A percentile compares a stretch with the other conserved stretches of the same genome.
Evolutionary conservation across 495 filamentous ascomycete genomes (phyloP).

Genomic region (Penicillium daleae): DNA sequence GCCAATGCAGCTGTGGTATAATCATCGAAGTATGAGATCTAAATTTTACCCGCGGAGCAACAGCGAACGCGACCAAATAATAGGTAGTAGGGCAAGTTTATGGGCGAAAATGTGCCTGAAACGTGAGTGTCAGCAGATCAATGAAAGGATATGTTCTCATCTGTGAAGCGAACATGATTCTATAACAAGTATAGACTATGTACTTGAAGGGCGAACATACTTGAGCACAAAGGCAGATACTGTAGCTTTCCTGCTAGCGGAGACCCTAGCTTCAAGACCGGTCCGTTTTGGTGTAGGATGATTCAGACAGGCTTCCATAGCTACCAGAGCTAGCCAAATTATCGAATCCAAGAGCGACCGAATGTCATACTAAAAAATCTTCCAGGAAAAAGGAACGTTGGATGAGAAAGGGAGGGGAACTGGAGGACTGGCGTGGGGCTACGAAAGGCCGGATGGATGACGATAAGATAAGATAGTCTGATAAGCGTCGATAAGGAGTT

Average conservation of each 20-base stretch:
- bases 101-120: neutral
- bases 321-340: neutral
- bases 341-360: too few species aligned
- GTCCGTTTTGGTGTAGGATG: neutral
- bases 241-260: neutral
- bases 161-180: neutral
- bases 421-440: neutral
- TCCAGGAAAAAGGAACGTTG: neutral
- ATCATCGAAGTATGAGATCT: neutral
- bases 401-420: neutral
- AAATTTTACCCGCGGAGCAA: neutral
- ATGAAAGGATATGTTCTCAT: neutral
- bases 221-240: neutral
- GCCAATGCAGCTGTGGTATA: neutral
- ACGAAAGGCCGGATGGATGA: neutral
- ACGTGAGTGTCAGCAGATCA: neutral
- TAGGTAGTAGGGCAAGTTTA: neutral
- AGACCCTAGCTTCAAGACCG: too few species aligned
- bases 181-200: neutral
- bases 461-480: slow-evolving; percentile 1
- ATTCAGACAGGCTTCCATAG: neutral
- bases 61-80: neutral
- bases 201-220: neutral
- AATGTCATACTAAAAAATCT: neutral
- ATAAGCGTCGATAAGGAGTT: slow-evolving; percentile 5